Conservation (phyloP, 176 grass and related monocot species). For the Otatea glauca region DNA sequence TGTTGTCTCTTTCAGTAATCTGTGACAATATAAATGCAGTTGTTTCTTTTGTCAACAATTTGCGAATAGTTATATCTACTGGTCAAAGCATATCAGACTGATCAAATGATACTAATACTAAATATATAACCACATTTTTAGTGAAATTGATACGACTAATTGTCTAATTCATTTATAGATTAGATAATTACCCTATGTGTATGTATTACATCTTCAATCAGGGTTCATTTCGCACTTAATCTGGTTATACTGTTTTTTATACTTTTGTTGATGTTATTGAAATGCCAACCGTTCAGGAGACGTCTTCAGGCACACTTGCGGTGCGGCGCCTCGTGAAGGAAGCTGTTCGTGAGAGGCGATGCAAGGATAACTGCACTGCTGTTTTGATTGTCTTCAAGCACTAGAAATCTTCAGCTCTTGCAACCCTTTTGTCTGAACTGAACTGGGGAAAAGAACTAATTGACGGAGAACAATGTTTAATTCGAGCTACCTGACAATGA, state of each 20-base stretch:
- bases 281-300: constrained; percentile 59
- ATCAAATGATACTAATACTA: neutral
- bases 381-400: constrained; percentile 78
- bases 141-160: neutral
- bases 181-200: neutral
- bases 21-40: neutral
- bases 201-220: neutral
- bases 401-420: neutral
- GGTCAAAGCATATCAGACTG: constrained; percentile 5
- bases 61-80: neutral
- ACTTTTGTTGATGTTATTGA: neutral
- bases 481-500: neutral
- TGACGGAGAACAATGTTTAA: neutral
- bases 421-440: neutral
- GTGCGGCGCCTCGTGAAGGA: constrained; percentile 82
- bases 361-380: constrained; percentile 96
- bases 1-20: constrained; percentile 27
- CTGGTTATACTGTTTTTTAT: neutral
- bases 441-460: neutral
- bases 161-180: neutral
- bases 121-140: neutral
- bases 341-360: constrained; percentile 83
- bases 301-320: constrained; percentile 60
- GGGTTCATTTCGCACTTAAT: constrained; percentile 4
- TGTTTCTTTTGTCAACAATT: neutral